Conservation (phyloP, 208 protist genomes). For the Wallacemonas collosoma region DNA sequence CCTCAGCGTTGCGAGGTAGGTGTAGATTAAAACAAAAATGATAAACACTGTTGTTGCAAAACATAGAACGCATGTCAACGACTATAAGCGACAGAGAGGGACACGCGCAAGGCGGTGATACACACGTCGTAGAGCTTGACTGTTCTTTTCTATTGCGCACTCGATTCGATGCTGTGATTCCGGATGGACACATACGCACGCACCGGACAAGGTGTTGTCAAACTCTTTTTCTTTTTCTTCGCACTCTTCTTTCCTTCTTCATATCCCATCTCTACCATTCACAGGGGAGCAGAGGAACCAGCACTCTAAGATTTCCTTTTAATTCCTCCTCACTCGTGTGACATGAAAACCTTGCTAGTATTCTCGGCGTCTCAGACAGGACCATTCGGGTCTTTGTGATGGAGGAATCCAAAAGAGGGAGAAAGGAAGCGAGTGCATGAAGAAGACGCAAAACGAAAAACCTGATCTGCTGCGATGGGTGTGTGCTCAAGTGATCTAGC, state of each 20-base stretch:
- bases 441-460: too few relatives aligned
- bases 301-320: constrained; percentile 17
- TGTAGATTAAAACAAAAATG: not conserved
- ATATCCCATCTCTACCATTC: not conserved
- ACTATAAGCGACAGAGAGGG: not conserved
- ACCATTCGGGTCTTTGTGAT: too few relatives aligned
- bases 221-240: constrained; percentile 20
- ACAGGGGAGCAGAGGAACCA: constrained; percentile 3
- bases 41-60: not conserved
- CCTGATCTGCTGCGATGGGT: too few relatives aligned
- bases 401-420: too few relatives aligned
- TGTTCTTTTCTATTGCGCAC: constrained; percentile 15
- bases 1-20: constrained; percentile 6
- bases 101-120: not conserved
- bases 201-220: constrained; percentile 2
- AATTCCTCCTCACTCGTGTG: not conserved
- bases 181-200: not conserved
- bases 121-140: not conserved
- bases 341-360: not conserved
- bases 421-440: too few relatives aligned
- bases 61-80: not conserved
- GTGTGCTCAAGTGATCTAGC: too few relatives aligned
- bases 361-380: not conserved
- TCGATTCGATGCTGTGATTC: not conserved
- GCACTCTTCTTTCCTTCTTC: constrained; percentile 6